Conservation (phyloP, 2,329 filamentous ascomycete genomes). For the Fusarium kyushuense region DNA sequence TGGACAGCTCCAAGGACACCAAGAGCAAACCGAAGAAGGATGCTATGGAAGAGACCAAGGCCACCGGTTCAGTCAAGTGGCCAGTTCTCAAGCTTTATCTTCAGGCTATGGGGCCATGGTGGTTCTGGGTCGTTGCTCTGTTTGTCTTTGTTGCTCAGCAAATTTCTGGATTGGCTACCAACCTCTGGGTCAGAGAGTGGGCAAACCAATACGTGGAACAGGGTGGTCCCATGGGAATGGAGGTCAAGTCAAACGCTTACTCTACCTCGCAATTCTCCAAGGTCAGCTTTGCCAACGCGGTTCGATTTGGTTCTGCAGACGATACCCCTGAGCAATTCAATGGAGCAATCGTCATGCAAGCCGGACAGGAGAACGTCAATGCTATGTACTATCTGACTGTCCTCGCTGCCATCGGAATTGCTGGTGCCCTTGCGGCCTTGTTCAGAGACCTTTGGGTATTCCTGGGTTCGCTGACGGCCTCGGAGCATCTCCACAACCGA, state of each 20-base stretch:
- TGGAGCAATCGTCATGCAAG: constrained; percentile 8
- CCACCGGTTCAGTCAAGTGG: constrained; percentile 88
- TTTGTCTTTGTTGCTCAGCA: constrained; percentile 86
- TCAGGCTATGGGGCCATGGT: constrained; percentile 92
- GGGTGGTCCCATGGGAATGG: constrained; percentile 41
- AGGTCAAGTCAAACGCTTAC: constrained; percentile 42
- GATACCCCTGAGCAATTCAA: constrained; percentile 5
- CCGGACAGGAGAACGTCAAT: constrained; percentile 69
- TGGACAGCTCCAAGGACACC: constrained; percentile 59
- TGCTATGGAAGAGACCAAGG: constrained; percentile 80
- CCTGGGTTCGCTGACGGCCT: constrained; percentile 89
- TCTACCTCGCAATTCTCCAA: constrained; percentile 48
- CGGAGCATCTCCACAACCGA: constrained; percentile 82
- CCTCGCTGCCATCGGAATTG: constrained; percentile 82
- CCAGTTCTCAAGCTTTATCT: constrained; percentile 89
- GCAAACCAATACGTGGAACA: constrained; percentile 81
- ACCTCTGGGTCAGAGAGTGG: constrained; percentile 96
- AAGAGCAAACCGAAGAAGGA: constrained; percentile 62
- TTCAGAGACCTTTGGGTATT: constrained; percentile 90
- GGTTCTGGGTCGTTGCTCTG: constrained; percentile 87
- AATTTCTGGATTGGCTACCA: constrained; percentile 85
- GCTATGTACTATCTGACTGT: constrained; percentile 85
- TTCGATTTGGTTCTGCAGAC: constrained; percentile 52
- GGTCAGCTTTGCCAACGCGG: constrained; percentile 54
- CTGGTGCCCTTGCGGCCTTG: constrained; percentile 84